Percentiles rank a stretch among this genome's conserved stretches.
Evolutionary conservation across 305 asterid species (phyloP).

Genomic region (Stenogyne calaminthoides): DNA sequence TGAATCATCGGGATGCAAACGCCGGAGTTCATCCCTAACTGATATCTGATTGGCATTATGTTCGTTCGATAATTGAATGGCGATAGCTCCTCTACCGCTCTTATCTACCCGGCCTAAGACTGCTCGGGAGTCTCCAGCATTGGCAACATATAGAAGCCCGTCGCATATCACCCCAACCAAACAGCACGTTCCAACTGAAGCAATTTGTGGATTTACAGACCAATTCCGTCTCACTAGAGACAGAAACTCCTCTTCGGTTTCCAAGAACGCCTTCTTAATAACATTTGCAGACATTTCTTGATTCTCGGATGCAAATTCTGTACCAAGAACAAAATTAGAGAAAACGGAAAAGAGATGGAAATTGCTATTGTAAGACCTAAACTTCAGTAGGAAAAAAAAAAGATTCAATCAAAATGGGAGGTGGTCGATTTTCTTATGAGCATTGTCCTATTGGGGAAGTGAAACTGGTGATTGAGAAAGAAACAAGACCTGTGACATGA

Average conservation of each 20-base stretch:
- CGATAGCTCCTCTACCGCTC: slow-evolving; percentile 54
- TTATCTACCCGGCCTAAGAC: slow-evolving; percentile 76
- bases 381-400: not conserved
- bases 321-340: slow-evolving; percentile 26
- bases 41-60: slow-evolving; percentile 80
- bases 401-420: not conserved
- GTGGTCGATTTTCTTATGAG: not conserved
- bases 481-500: not conserved
- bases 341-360: not conserved
- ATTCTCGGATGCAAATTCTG: slow-evolving; percentile 75
- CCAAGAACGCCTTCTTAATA: slow-evolving; percentile 76
- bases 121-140: slow-evolving; percentile 92
- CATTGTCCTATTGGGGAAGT: not conserved
- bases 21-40: slow-evolving; percentile 73
- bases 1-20: slow-evolving; percentile 80
- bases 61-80: slow-evolving; percentile 75
- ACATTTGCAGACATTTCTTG: slow-evolving; percentile 67
- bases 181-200: slow-evolving; percentile 95
- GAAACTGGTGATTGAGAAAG: not conserved
- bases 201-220: slow-evolving; percentile 71
- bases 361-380: not conserved
- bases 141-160: slow-evolving; percentile 75
- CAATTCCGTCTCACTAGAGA: slow-evolving; percentile 73
- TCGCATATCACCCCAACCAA: slow-evolving; percentile 79
- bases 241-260: slow-evolving; percentile 82